Evolutionary conservation across 108 stramenopile species (phyloP).

Genomic region (Cylindrotheca closterium): DNA sequence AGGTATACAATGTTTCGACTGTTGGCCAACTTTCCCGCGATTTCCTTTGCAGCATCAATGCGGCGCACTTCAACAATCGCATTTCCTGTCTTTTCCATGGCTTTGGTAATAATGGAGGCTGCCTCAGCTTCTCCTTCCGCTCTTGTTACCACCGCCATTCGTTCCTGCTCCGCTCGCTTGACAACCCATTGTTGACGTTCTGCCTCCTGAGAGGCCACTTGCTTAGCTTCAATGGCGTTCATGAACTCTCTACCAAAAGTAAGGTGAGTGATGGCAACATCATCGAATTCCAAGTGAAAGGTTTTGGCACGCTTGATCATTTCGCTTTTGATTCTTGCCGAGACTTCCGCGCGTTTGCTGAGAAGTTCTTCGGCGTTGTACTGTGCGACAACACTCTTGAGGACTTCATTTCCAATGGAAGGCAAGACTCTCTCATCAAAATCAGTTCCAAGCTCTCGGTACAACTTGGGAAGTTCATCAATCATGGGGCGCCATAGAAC

Average conservation of each 20-base stretch:
- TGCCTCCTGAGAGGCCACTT: constrained; percentile 99
- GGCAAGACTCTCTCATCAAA: constrained; percentile 99
- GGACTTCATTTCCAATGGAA: constrained; percentile 97
- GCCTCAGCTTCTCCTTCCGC: constrained; percentile 99
- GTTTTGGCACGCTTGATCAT: constrained; percentile 91
- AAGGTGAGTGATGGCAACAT: constrained; percentile 99
- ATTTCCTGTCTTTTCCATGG: constrained; percentile 94
- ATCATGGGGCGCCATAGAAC: constrained; percentile 97
- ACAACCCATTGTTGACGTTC: constrained; percentile 99
- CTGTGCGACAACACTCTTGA: constrained; percentile 98
- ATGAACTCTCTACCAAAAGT: constrained; percentile 98
- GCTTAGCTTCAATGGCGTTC: constrained; percentile 99
- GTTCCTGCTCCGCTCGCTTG: constrained; percentile 95
- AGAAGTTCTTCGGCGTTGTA: constrained; percentile 99
- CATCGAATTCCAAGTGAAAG: constrained; percentile 97
- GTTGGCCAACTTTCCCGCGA: constrained; percentile 91
- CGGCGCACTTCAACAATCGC: constrained; percentile 98
- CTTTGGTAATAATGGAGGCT: constrained; percentile 94
- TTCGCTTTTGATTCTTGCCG: constrained; percentile 88
- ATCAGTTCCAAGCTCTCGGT: constrained; percentile 93
- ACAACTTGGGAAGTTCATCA: constrained; percentile 90
- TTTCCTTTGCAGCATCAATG: constrained; percentile 99
- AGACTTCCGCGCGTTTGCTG: constrained; percentile 96
- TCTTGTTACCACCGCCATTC: constrained; percentile 95
- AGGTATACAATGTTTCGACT: constrained; percentile 96